These are phyloP conservation scores for Phytopythium chamaehyphon DNA, from an alignment of 352 stramenopile species.

Conservation along the genomic window DNA sequence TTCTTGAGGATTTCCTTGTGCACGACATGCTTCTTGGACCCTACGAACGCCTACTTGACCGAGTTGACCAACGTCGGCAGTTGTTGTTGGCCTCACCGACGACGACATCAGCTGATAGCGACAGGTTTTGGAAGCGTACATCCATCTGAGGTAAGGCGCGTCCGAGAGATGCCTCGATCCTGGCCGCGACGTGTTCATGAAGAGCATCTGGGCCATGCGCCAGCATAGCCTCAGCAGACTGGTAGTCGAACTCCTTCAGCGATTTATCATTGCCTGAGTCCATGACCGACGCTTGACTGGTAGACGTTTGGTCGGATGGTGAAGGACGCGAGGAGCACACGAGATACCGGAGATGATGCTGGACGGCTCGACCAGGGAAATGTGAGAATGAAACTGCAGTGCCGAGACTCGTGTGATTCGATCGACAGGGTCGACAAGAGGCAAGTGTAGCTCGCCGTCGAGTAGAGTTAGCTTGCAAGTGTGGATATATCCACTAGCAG, in stretches of 20 bases:
- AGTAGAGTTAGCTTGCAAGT: no score
- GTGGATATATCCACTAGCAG: no score
- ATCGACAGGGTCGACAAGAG: no score
- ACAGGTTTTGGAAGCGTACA: slow-evolving; percentile 26
- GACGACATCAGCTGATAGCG: slow-evolving; percentile 12
- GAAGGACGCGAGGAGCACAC: no score
- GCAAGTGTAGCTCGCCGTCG: no score
- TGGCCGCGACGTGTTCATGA: not conserved
- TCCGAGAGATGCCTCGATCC: slow-evolving; percentile 11
- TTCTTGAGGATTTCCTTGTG: slow-evolving; percentile 15
- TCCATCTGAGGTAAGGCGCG: slow-evolving; percentile 23
- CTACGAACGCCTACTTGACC: slow-evolving; percentile 11
- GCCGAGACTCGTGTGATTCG: no score
- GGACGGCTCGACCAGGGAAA: no score
- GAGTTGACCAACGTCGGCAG: slow-evolving; percentile 22
- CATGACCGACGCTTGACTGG: no score
- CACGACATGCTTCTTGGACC: slow-evolving; percentile 5
- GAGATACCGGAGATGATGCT: no score
- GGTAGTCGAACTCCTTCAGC: slow-evolving; percentile 5
- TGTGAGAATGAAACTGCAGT: no score
- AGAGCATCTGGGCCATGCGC: not conserved
- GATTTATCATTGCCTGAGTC: no score
- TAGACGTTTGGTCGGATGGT: no score
- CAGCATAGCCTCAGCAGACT: slow-evolving; percentile 3
- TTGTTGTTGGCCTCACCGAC: slow-evolving; percentile 6